Evolutionary conservation across 202 grass and related monocot species (phyloP), one percentile per base, ranked within the genome.

Genomic region (Digitaria exilis): DNA sequence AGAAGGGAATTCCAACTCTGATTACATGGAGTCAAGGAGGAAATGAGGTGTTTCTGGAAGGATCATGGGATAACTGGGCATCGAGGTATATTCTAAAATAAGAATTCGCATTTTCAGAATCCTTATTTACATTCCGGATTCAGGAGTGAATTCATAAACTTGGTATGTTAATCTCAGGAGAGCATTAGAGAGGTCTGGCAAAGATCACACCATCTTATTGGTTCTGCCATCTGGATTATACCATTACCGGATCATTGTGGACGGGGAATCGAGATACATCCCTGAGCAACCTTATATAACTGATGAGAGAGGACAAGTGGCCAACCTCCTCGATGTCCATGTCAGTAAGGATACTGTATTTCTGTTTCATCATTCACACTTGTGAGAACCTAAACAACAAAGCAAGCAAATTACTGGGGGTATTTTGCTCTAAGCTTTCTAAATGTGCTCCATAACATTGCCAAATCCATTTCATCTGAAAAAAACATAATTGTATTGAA

Each of bases 41-140:
- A 78, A 94, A 90, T 26, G 88, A 85, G 21, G 86, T 99, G 29
- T 70, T 85, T 71, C 86, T 99, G 49, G 89, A 99, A 92, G 96
- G 96, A 64, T 96, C 96, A 31, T 99, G 96, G 96, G 93, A 99
- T 82, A 92, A 94, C 85, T 99, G 96, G 96, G 90, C 89, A 69
- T 82, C 83, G 52, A 97, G 89, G 94, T 97, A 83, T 54, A 29
- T 84, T 14, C 14, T 66, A 45, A 68, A 64, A 30, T 24, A 0
- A 49, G 12, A 32, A 74, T 51, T 31, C 69, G 3, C 24, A n/a
- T 43, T 1, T 71, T 61, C n/a, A 35, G 21, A 84, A 31, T 41
- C 17, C 10, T 64, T 26, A 72, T 80, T 56, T 75, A 55, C 22
- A 7, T 30, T 19, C 18, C 5, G 10, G 15, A 78, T 71, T 35